Evolutionary conservation across 2,329 filamentous ascomycete species (phyloP).

Genomic region (Juglanconis oblonga): DNA sequence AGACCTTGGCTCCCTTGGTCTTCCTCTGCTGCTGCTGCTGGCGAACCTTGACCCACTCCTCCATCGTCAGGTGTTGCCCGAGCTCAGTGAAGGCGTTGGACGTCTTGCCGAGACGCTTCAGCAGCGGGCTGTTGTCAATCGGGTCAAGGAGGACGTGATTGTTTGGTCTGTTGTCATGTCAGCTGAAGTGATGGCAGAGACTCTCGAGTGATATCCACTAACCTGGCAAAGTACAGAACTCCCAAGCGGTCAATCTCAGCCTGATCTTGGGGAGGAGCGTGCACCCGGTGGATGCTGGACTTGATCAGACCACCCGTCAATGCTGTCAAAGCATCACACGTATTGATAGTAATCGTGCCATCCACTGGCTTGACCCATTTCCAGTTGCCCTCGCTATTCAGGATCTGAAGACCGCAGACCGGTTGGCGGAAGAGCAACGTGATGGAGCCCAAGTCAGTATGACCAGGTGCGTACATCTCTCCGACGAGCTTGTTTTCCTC

Average conservation of each 20-base stretch:
- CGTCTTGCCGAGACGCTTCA: constrained; percentile 34
- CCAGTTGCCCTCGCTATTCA: constrained; percentile 44
- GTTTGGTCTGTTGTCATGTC: constrained; percentile 28
- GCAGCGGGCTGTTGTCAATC: constrained; percentile 34
- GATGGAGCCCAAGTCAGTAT: constrained; percentile 55
- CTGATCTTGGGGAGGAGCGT: constrained; percentile 23
- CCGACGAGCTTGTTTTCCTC: constrained; percentile 45
- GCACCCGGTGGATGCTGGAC: constrained; percentile 37
- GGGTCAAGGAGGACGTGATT: constrained; percentile 37
- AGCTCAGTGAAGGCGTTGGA: constrained; percentile 36
- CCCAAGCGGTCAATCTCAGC: constrained; percentile 37
- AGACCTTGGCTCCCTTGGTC: constrained; percentile 30
- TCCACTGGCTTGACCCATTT: constrained; percentile 48
- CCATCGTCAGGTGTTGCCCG: constrained; percentile 36
- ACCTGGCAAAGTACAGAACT: constrained; percentile 39
- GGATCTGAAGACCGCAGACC: constrained; percentile 54
- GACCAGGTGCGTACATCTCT: constrained; percentile 44
- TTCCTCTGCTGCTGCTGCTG: constrained; percentile 41
- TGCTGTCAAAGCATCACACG: constrained; percentile 45
- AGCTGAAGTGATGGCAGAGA: neutral
- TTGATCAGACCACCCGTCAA: constrained; percentile 47
- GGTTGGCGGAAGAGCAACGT: constrained; percentile 59
- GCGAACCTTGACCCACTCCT: constrained; percentile 37
- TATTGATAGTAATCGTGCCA: constrained; percentile 50
- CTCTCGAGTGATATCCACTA: neutral